These are phyloP conservation scores for Metschnikowia baotianmanensis DNA, from an alignment of 805 yeast species.

Conservation along the genomic window DNA sequence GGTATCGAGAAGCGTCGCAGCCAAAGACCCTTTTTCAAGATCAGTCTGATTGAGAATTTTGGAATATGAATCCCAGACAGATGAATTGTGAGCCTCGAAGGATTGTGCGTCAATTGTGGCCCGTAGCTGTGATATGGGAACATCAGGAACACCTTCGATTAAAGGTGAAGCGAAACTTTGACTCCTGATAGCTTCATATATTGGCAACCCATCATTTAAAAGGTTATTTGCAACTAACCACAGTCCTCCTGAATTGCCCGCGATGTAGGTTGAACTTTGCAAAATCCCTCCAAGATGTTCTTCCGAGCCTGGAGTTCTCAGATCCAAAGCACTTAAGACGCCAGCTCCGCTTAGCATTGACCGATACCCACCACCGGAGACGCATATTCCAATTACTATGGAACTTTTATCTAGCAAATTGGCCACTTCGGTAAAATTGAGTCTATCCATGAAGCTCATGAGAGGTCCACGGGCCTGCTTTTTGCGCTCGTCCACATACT, in stretches of 20 bases:
- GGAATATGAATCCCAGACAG: slow-evolving; percentile 34
- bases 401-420: slow-evolving; percentile 7
- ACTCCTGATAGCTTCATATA: slow-evolving; percentile 17
- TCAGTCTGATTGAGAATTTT: slow-evolving; percentile 4
- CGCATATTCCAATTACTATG: slow-evolving; percentile 36
- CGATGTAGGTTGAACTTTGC: slow-evolving; percentile 54
- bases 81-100: slow-evolving; percentile 65
- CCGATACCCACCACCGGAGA: slow-evolving; percentile 56
- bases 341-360: slow-evolving; percentile 64
- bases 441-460: slow-evolving; percentile 24
- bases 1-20: slow-evolving; percentile 6
- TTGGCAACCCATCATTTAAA: slow-evolving; percentile 30
- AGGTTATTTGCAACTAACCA: slow-evolving; percentile 58
- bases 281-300: slow-evolving; percentile 47
- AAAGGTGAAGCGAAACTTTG: slow-evolving; percentile 43
- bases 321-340: slow-evolving; percentile 49
- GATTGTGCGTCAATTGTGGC: slow-evolving; percentile 13
- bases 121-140: slow-evolving; percentile 31
- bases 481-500: slow-evolving; percentile 30
- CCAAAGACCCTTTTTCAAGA: slow-evolving; percentile 8
- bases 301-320: slow-evolving; percentile 36
- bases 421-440: not conserved
- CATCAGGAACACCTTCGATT: slow-evolving; percentile 56
- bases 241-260: slow-evolving; percentile 71
- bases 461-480: slow-evolving; percentile 29